Base-by-base conservation (phyloP, 192 early-diverging fungal species). In the Coemansia sp. region DNA sequence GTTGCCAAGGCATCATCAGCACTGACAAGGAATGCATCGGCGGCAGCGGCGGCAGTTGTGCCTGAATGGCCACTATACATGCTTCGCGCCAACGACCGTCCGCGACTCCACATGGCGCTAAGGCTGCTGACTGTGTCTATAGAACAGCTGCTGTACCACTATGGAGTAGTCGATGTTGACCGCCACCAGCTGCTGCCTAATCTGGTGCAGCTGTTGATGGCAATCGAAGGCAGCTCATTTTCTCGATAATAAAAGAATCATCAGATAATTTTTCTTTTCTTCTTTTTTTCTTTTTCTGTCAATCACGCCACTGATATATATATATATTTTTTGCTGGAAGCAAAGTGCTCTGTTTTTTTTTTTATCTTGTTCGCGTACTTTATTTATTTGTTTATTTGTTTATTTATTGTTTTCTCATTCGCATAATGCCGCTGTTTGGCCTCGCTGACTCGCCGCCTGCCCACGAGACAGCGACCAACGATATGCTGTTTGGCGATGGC, bases 131-230 rank as follows among this genome's bases (percentile, higher is more conserved):
- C 62, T 0, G 49, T 42, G 19, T 46, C 70, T n/a, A 35, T 79
- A 7, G 71, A 59, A 24, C 77, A 79, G 56, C 61, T 74, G 8
- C 64, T 79, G 60, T 47, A 45, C 20, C 24, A 12, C 6, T 43
- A 67, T 40, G 77, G 71, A 12, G 36, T 79, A 0, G 53, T 27
- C 19, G 54, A 58, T 20, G 64, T 61, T 3, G 65, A 64, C 47
- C 46, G 67, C 20, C 32, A 29, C 15, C 32, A 32, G 46, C 10
- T 78, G 36, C 42, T 73, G 27, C 59, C 69, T 2, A 67, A 57
- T 15, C 59, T 77, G 39, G 38, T 46, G 24, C 75, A 71, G 65
- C 54, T 77, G 59, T 59, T 77, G 65, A 53, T 77, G 75, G 67
- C 65, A 17, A 64, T 77, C 24, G 75, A 77, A 43, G 25, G 42